A percentile compares a stretch with the other conserved stretches of the same genome.
These are phyloP conservation scores for Scleroderma bovista DNA, from an alignment of 768 basidiomycete species.

Conservation along the genomic window DNA sequence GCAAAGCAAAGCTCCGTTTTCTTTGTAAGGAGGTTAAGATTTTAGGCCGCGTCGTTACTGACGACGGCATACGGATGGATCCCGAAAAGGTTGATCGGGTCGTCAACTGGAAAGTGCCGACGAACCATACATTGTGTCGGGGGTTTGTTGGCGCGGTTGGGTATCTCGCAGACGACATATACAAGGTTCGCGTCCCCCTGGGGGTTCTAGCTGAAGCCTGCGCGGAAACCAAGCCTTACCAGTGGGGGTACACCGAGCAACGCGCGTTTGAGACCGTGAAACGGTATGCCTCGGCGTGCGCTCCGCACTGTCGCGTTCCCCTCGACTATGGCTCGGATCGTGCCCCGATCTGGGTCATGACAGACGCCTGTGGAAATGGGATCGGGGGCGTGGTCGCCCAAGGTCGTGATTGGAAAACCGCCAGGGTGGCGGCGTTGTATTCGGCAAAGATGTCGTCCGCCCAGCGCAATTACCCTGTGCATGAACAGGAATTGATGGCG, in stretches of 20 bases:
- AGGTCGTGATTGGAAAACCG: neutral
- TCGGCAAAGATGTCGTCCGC: neutral
- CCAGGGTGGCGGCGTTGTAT: neutral
- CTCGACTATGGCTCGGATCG: neutral
- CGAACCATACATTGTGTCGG: neutral
- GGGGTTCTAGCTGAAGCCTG: neutral
- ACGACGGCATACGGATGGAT: constrained; percentile 40
- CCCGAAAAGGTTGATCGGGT: constrained; percentile 38
- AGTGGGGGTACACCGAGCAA: neutral
- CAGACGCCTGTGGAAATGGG: neutral
- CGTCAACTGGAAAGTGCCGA: constrained; percentile 3
- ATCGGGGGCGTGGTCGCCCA: neutral
- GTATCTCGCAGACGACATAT: neutral
- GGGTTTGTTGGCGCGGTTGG: constrained; percentile 5
- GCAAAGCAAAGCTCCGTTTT: constrained; percentile 30
- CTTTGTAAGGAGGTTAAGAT: constrained; percentile 26
- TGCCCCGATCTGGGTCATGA: neutral
- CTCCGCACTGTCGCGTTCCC: neutral
- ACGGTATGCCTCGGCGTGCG: neutral
- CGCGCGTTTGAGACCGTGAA: neutral
- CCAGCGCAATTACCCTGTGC: neutral
- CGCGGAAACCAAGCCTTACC: neutral
- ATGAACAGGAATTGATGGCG: neutral
- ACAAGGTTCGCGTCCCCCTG: neutral
- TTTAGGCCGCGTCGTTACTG: constrained; percentile 32